Conservation (phyloP, 495 filamentous ascomycete genomes). For the Evernia prunastri region DNA sequence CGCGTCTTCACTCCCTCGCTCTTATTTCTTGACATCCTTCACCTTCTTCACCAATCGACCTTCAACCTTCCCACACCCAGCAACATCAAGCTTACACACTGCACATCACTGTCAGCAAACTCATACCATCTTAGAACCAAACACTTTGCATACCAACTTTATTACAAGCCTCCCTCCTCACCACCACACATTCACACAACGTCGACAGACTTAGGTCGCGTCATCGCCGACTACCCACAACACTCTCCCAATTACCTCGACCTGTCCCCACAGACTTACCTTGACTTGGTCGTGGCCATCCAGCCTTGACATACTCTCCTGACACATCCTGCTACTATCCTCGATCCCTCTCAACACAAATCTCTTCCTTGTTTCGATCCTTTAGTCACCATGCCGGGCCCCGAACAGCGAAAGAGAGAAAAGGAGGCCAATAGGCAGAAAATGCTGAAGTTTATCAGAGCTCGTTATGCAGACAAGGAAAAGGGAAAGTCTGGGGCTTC, state of each 20-base stretch:
- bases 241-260: neutral
- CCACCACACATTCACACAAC: neutral
- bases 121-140: neutral
- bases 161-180: neutral
- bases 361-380: neutral
- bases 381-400: neutral
- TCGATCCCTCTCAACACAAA: neutral
- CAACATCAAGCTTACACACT: neutral
- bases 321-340: neutral
- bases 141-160: neutral
- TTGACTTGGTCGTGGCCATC: neutral
- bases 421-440: neutral
- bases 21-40: neutral
- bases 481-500: neutral
- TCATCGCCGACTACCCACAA: neutral
- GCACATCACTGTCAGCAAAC: neutral
- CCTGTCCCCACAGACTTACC: neutral
- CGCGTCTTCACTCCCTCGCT: neutral
- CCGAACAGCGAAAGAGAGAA: neutral
- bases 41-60: neutral
- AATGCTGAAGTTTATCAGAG: neutral
- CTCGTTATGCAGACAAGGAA: neutral
- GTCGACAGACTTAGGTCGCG: neutral
- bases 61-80: neutral
- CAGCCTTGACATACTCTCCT: neutral